A percentile compares a stretch with the other conserved stretches of the same genome.
These are phyloP conservation scores for Talaromyces amestolkiae DNA, from an alignment of 2,329 filamentous ascomycete genomes.

Conservation along the genomic window DNA sequence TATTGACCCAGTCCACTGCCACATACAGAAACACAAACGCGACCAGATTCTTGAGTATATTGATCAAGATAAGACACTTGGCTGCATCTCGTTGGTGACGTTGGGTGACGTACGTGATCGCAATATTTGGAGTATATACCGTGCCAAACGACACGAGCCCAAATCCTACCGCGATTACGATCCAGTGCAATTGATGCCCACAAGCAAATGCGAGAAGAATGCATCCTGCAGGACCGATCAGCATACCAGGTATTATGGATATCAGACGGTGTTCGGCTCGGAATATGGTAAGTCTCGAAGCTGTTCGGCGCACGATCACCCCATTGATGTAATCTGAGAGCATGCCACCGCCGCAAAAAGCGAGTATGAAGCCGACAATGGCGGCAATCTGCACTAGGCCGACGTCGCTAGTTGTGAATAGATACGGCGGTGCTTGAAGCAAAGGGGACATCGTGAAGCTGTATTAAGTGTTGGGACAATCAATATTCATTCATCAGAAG, in stretches of 20 bases:
- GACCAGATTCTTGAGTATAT: conserved; percentile 19
- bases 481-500: background rate
- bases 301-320: background rate
- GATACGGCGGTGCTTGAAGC: conserved; percentile 1
- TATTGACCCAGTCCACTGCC: conserved; percentile 16
- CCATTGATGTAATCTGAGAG: conserved; percentile 6
- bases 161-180: background rate
- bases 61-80: conserved; percentile 13
- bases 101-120: background rate
- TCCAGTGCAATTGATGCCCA: background rate
- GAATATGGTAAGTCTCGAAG: background rate
- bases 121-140: background rate
- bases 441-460: background rate
- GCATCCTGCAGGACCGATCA: conserved; percentile 5
- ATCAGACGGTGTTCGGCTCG: conserved; percentile 8
- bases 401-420: background rate
- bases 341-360: conserved; percentile 3
- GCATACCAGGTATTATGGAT: conserved; percentile 9
- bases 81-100: conserved; percentile 5
- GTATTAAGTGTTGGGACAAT: background rate
- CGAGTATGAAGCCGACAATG: conserved; percentile 9
- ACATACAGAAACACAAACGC: conserved; percentile 20
- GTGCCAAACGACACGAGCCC: background rate
- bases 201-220: conserved; percentile 9
- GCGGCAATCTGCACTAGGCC: conserved; percentile 12